phyloP scores from a whole-genome alignment of 2,329 filamentous ascomycete genomes.

The Chaetothyriales sp. region DNA sequence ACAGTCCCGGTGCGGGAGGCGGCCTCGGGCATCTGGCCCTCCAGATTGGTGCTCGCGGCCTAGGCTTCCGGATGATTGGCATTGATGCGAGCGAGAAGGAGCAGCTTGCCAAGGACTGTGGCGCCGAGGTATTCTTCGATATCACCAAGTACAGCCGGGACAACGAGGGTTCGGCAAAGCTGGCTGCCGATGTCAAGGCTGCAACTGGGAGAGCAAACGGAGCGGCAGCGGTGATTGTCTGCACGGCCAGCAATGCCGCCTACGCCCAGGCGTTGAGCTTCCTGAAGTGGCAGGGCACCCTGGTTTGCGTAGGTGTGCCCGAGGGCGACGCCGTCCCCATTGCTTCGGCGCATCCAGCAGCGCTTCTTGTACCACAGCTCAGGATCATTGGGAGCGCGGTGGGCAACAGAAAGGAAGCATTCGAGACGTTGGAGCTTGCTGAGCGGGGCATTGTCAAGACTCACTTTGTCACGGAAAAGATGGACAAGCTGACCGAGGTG shows the following conservation, averaged over 20 bases:
- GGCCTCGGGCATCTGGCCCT: constrained; percentile 51
- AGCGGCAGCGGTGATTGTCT: constrained; percentile 48
- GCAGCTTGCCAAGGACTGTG: constrained; percentile 43
- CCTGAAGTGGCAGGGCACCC: constrained; percentile 36
- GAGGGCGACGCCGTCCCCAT: constrained; percentile 34
- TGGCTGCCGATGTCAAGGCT: constrained; percentile 42
- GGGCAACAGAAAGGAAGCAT: constrained; percentile 38
- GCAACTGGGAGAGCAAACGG: constrained; percentile 43
- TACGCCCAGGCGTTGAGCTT: constrained; percentile 37
- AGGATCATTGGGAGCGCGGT: constrained; percentile 39
- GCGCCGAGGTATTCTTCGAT: constrained; percentile 54
- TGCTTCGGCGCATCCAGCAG: constrained; percentile 29
- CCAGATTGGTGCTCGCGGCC: constrained; percentile 47
- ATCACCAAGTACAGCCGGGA: constrained; percentile 38
- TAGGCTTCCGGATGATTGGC: constrained; percentile 51
- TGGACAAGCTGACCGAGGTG: constrained; percentile 34
- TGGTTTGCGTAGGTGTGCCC: constrained; percentile 41
- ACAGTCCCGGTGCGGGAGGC: constrained; percentile 47
- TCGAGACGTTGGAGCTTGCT: constrained; percentile 37
- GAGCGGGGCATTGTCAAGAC: constrained; percentile 34
- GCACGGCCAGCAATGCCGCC: constrained; percentile 37
- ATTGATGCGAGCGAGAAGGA: constrained; percentile 52
- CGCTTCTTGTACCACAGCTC: constrained; percentile 30
- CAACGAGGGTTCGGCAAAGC: constrained; percentile 32
- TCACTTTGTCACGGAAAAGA: constrained; percentile 32